Base-by-base conservation (phyloP, 169 alveolate species). In the Eimeria maxima region DNA sequence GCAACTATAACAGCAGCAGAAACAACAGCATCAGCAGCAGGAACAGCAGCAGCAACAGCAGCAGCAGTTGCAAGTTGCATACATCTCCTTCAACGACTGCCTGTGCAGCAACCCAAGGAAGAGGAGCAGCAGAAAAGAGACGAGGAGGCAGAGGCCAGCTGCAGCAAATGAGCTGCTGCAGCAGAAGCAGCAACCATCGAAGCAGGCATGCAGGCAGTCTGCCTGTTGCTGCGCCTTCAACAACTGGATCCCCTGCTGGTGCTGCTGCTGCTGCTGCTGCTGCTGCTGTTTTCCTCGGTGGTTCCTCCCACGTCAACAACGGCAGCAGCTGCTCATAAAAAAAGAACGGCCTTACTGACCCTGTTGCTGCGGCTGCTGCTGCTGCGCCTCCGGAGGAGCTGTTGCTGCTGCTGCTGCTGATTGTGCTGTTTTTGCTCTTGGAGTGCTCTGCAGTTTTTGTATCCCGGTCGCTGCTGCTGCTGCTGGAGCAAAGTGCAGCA, bases 131-230 rank as follows among this genome's bases (percentile, higher is more conserved):
- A 50, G 90, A 81, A 24, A 81, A 81, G 2, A 81, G 47, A 33
- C 90, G 90, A n/a, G 90, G 90, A 2, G 90, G 90, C 73, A 81
- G 71, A 0, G 90, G 90, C 90, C 90, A 81, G 71, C 90, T 81
- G 90, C 90, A 81, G 90, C 90, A 81, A 22, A 47, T 24, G 6
- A 81, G 90, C 90, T 81, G 90, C 90, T 81, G 90, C 73, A 81
- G 90, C 90, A 81, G 90, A 69, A 29, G 90, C 45, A 81, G 90
- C 50, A 81, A 14, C 90, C 90, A 81, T 24, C 71, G 67, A 69
- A 81, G 63, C 67, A 81, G 10, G 10, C 33, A 4, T 81, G 4
- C 47, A 81, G 90, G 71, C 13, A 81, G 73, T 81, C 69, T 27
- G 22, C 88, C 22, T 29, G 42, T 4, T 69, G 42, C 45, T 69